Evolutionary conservation across 768 basidiomycete species (phyloP), one percentile per base, ranked within the genome.

Genomic region (Pleurotus salmoneostramineus): DNA sequence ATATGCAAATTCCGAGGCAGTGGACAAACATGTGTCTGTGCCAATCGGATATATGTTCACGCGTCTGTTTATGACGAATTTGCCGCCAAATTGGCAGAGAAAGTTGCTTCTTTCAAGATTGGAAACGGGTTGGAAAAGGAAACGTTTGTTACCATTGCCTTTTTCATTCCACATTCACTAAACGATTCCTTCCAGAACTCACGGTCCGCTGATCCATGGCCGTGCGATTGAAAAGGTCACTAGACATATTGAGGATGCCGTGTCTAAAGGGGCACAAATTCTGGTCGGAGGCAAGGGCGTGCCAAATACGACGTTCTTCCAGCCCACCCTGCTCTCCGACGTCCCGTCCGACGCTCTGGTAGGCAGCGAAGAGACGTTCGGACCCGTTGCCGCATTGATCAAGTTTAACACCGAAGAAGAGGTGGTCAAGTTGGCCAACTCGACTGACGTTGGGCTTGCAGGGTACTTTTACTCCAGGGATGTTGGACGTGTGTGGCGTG

Each of bases 341-440:
- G 95, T 98, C 10, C 81, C 91, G 0, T 37, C 72, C 17, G 74
- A 80, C 31, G 90, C 93, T 7, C 73, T 80, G 36, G 67, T 96
- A 64, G 81, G 83, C 64, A 66, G 65, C 7, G 97, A 98, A 69
- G 97, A 99, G 78, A 98, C 97, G 0, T 99, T 99, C 66, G 97
- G 96, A 0, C 95, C 93, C 0, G 71, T 96, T 40, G 94, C 94
- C 0, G 89, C 91, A 5, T 74, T 99, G 21, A 87, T 83, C 69
- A 88, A 88, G 67, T 99, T 99, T 67, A 85, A 91, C 70, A 94
- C 93, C 0, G 97, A 99, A 73, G 94, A 95, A 45, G 90, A 98
- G 70, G 95, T 94, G 0, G 78, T 98, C 57, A 77, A 79, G 63
- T 72, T 93, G 52, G 96, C 96, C 34, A 98, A 99, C 71, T 75